Conservation (phyloP, 148 eudicot species). For the Silene uniflora region DNA sequence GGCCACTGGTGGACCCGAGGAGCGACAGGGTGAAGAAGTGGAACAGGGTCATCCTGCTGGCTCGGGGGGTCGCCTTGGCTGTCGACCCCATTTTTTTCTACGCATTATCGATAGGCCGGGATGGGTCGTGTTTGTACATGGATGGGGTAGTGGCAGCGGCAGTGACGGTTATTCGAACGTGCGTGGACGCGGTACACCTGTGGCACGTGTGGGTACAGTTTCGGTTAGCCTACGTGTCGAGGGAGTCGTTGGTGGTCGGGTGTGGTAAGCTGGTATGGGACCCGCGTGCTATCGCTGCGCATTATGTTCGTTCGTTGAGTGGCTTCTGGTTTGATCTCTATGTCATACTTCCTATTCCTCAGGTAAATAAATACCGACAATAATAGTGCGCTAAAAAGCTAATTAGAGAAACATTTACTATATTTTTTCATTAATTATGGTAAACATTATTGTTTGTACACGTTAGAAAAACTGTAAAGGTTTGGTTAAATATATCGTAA, state of each 20-base stretch:
- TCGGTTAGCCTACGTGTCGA: constrained; percentile 78
- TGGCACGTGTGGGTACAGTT: constrained; percentile 89
- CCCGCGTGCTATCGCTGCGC: constrained; percentile 58
- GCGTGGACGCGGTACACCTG: constrained; percentile 67
- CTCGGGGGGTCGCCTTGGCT: constrained; percentile 78
- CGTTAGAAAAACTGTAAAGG: no score
- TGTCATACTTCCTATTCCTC: constrained; percentile 90
- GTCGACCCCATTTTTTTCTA: constrained; percentile 89
- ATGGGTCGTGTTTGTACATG: constrained; percentile 77
- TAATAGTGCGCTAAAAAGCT: no score
- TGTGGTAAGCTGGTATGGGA: constrained; percentile 99
- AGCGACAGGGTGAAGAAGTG: constrained; percentile 59
- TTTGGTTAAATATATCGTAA: neutral
- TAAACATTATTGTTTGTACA: no score
- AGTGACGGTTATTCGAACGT: constrained; percentile 54
- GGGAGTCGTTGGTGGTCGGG: constrained; percentile 87
- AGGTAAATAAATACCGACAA: constrained; percentile 60
- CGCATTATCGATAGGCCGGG: constrained; percentile 61
- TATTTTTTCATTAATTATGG: no score
- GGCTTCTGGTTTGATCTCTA: constrained; percentile 91
- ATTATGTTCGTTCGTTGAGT: constrained; percentile 57
- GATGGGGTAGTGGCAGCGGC: constrained; percentile 63
- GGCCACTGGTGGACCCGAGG: constrained; percentile 65
- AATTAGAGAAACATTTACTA: no score
- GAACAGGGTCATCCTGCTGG: constrained; percentile 63